These are phyloP conservation scores for Mycena crocata DNA, from an alignment of 768 basidiomycete genomes.

Conservation along the genomic window DNA sequence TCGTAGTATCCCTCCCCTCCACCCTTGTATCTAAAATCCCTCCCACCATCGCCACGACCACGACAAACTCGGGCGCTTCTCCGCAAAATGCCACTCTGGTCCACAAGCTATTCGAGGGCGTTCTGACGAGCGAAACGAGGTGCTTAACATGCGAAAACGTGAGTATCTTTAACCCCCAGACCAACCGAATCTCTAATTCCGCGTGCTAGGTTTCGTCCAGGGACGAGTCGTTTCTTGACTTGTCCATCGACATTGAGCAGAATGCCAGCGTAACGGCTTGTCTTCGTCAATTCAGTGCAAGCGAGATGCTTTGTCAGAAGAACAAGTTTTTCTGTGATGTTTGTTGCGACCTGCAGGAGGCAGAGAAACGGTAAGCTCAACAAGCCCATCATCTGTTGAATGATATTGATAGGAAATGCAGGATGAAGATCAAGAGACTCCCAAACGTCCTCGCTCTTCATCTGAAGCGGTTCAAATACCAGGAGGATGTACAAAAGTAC, in stretches of 20 bases:
- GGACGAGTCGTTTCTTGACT: constrained; percentile 96
- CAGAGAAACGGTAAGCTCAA: constrained; percentile 89
- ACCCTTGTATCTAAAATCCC: constrained; percentile 63
- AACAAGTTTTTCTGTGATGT: constrained; percentile 99
- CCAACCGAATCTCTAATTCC: constrained; percentile 21
- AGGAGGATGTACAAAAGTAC: constrained; percentile 90
- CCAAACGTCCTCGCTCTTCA: constrained; percentile 97
- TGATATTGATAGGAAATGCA: constrained; percentile 44
- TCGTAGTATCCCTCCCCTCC: constrained; percentile 68
- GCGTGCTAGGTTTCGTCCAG: constrained; percentile 82
- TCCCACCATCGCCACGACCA: constrained; percentile 52
- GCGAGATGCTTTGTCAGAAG: constrained; percentile 97
- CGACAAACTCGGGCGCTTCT: constrained; percentile 57
- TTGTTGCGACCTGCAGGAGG: constrained; percentile 97
- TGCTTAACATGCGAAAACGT: constrained; percentile 99
- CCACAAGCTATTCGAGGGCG: constrained; percentile 93
- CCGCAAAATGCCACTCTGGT: constrained; percentile 80
- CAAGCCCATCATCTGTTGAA: background rate
- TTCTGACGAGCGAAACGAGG: constrained; percentile 95
- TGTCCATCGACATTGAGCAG: constrained; percentile 99
- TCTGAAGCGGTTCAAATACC: constrained; percentile 98
- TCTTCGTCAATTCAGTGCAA: constrained; percentile 95
- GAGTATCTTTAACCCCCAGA: constrained; percentile 41
- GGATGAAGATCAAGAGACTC: constrained; percentile 98
- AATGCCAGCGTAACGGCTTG: constrained; percentile 97